These are phyloP conservation scores for Prinsepia uniflora DNA, from an alignment of 306 rosid genomes.

Conservation along the genomic window DNA sequence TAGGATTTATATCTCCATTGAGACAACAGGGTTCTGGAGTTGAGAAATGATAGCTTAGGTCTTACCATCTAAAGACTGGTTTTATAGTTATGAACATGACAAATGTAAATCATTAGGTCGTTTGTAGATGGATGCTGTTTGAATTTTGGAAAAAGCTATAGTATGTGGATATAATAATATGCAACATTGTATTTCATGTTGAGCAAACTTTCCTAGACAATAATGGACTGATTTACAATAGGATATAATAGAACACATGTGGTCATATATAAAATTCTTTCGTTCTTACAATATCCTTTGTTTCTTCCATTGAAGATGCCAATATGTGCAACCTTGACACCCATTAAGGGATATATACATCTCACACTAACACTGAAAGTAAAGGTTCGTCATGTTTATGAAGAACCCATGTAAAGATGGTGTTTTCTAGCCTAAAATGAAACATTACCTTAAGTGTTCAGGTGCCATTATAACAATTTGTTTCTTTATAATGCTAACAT, in stretches of 20 bases:
- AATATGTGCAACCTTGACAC: not conserved
- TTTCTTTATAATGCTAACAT: not conserved
- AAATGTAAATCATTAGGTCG: not conserved
- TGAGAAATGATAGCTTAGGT: not conserved
- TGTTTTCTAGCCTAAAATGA: not conserved
- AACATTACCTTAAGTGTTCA: not conserved
- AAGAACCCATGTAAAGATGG: not conserved
- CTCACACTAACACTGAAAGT: not conserved
- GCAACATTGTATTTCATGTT: not conserved
- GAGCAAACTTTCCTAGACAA: not conserved
- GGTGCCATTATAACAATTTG: not conserved
- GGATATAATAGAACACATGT: not conserved
- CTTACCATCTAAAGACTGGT: not conserved
- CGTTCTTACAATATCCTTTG: not conserved
- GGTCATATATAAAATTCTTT: not conserved
- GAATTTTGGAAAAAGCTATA: not conserved
- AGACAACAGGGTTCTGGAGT: not conserved
- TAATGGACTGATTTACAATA: not conserved
- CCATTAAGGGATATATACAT: not conserved
- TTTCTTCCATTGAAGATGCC: not conserved
- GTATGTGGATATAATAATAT: not conserved
- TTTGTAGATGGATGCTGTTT: not conserved
- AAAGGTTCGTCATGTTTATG: not conserved
- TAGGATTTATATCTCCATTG: not conserved
- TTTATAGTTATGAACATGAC: not conserved